Evolutionary conservation across 2,329 filamentous ascomycete species (phyloP).

Genomic region (Amauroascus verrucosus): DNA sequence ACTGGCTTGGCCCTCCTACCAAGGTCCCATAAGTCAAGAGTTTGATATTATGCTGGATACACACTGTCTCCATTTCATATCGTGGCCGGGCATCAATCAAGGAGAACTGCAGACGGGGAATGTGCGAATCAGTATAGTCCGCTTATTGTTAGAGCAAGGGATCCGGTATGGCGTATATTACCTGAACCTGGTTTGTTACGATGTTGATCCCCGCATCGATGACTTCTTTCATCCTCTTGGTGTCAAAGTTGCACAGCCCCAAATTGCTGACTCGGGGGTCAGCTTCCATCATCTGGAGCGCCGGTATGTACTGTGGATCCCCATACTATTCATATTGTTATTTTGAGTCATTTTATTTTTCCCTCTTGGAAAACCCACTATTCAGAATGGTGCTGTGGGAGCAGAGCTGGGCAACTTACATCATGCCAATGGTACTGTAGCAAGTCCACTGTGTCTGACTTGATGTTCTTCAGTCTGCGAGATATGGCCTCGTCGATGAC

Average conservation of each 20-base stretch:
- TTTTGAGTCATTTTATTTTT: slow-evolving; percentile 1
- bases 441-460: slow-evolving; percentile 27
- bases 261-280: slow-evolving; percentile 27
- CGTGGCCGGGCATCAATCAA: slow-evolving; percentile 33
- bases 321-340: slow-evolving; percentile 22
- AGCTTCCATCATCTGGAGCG: slow-evolving; percentile 26
- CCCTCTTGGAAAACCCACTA: too few relatives aligned
- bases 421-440: slow-evolving; percentile 39
- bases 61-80: slow-evolving; percentile 31
- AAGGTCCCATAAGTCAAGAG: slow-evolving; percentile 38
- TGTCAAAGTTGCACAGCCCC: slow-evolving; percentile 38
- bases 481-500: slow-evolving; percentile 1
- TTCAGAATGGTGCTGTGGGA: neutral
- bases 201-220: slow-evolving; percentile 23
- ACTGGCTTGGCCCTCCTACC: slow-evolving; percentile 18
- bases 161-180: slow-evolving; percentile 10
- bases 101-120: slow-evolving; percentile 27
- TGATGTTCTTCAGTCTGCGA: slow-evolving; percentile 5
- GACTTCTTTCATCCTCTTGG: slow-evolving; percentile 30
- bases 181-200: slow-evolving; percentile 34
- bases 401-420: slow-evolving; percentile 19
- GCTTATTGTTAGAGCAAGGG: neutral
- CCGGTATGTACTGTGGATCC: slow-evolving; percentile 31
- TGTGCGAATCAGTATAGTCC: neutral
- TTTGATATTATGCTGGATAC: slow-evolving; percentile 32